Evolutionary conservation across 2,329 filamentous ascomycete species (phyloP).

Genomic region (Diaporthe longicolla): DNA sequence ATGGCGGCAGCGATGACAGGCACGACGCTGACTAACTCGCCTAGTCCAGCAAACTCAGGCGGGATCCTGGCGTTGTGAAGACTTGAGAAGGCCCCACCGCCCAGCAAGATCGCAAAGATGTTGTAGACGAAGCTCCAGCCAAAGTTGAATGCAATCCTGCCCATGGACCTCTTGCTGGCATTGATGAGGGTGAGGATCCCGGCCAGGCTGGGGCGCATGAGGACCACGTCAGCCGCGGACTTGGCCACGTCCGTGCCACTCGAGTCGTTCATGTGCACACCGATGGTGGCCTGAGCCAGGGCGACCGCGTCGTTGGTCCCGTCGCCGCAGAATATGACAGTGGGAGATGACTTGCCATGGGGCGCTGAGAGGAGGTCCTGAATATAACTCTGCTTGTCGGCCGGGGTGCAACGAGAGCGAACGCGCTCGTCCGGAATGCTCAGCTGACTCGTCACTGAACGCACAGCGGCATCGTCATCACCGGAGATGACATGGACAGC

Average conservation of each 20-base stretch:
- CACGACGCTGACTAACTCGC: conserved; percentile 81
- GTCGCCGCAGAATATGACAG: conserved; percentile 80
- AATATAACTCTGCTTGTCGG: conserved; percentile 63
- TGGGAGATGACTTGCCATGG: conserved; percentile 43
- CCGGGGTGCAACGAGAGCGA: conserved; percentile 59
- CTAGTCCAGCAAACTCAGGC: conserved; percentile 76
- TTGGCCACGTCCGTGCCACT: conserved; percentile 73
- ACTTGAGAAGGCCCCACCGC: conserved; percentile 73
- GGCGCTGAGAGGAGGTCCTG: conserved; percentile 51
- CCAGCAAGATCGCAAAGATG: conserved; percentile 75
- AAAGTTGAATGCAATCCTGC: conserved; percentile 77
- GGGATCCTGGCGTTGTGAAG: conserved; percentile 57
- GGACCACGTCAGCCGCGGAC: conserved; percentile 77
- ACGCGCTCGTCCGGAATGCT: conserved; percentile 56
- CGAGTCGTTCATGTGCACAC: conserved; percentile 74
- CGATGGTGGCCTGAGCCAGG: conserved; percentile 78
- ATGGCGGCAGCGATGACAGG: conserved; percentile 75
- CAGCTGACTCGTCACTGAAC: conserved; percentile 55
- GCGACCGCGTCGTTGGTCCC: conserved; percentile 85
- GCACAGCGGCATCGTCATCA: conserved; percentile 66
- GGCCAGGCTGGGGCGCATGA: conserved; percentile 69
- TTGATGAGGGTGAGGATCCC: conserved; percentile 73
- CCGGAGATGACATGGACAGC: conserved; percentile 65
- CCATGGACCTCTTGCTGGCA: conserved; percentile 60
- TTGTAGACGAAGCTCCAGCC: conserved; percentile 81